Conservation (phyloP, 2,329 filamentous ascomycete genomes). For the Colletotrichum lindemuthianum region DNA sequence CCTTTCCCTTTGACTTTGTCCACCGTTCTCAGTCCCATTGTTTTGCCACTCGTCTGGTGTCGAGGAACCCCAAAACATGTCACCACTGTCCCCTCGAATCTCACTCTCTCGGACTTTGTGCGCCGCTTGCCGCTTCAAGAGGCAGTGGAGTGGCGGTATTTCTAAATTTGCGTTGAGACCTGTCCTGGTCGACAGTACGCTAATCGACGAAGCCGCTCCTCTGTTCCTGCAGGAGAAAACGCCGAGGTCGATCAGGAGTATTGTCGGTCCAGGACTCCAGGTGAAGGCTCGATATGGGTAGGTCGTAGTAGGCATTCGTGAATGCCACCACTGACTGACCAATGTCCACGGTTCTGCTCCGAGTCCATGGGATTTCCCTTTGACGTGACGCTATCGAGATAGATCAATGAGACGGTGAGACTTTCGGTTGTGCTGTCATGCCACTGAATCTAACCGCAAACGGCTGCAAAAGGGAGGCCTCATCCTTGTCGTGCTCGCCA, state of each 20-base stretch:
- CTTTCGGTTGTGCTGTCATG: neutral
- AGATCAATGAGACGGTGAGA: neutral
- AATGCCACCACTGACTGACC: too few relatives aligned
- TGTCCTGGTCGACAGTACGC: constrained; percentile 7
- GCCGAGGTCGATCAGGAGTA: neutral
- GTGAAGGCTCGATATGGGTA: too few relatives aligned
- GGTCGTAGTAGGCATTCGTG: neutral
- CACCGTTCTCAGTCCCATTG: neutral
- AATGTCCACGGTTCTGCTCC: too few relatives aligned
- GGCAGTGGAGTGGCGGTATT: constrained; percentile 2
- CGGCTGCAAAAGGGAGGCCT: neutral
- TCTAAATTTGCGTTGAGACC: constrained; percentile 17
- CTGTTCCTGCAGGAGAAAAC: constrained; percentile 30
- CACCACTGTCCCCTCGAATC: neutral
- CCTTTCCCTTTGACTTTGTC: neutral
- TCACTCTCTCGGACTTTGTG: neutral
- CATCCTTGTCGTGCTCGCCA: constrained; percentile 15
- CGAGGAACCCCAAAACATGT: neutral
- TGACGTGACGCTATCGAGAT: neutral
- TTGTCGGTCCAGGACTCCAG: neutral
- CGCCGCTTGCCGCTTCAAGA: constrained; percentile 2
- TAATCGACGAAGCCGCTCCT: constrained; percentile 3
- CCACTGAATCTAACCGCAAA: neutral
- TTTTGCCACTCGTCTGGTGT: constrained; percentile 1
- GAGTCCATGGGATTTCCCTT: too few relatives aligned